Evolutionary conservation across 768 basidiomycete species (phyloP), one percentile per base, ranked within the genome.

Genomic region (Russula olivacea): DNA sequence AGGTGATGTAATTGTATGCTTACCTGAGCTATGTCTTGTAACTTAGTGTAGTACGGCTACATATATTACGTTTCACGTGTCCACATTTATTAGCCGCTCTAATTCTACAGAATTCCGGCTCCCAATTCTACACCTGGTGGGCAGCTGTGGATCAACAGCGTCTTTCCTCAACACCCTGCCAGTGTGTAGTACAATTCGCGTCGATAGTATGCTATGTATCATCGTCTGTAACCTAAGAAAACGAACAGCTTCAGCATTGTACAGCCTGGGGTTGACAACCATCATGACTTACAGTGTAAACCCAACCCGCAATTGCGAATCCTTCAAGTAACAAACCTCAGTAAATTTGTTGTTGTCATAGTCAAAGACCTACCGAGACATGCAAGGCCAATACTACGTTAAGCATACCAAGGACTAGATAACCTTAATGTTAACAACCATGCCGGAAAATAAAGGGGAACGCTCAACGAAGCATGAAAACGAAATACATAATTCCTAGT

Each of bases 401-500:
- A 32, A 65, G 25, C 6, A 61, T 21, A 4, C 63, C 66, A n/a
- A 66, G 30, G 7, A 59, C 63, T 66, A 19, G 8, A 28, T 8
- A 36, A 12, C 7, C 10, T 23, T 11, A 23, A 32, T 32, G 43
- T 55, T 21, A 17, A 14, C 1, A 12, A 4, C 21, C 25, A 34
- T 4, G 25, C 8, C 0, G 0, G 5, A 12, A 14, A 41, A 34
- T 14, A 12, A 17, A 41, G 10, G 12, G 8, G 50, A 38, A 51
- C 14, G 14, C 63, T 59, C 34, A 66, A 59, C 32, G 25, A 65
- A 30, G 21, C 66, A 66, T 61, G 63, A 65, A 65, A n/a, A 66
- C 50, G 17, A 65, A 66, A 55, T 66, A 66, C 5, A 66, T 65
- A 7, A 61, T 34, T 11, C 66, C 66, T 66, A n/a, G n/a, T n/a